Evolutionary conservation across 139 green algal genomes (phyloP).

Genomic region (Tetraselmis chui): DNA sequence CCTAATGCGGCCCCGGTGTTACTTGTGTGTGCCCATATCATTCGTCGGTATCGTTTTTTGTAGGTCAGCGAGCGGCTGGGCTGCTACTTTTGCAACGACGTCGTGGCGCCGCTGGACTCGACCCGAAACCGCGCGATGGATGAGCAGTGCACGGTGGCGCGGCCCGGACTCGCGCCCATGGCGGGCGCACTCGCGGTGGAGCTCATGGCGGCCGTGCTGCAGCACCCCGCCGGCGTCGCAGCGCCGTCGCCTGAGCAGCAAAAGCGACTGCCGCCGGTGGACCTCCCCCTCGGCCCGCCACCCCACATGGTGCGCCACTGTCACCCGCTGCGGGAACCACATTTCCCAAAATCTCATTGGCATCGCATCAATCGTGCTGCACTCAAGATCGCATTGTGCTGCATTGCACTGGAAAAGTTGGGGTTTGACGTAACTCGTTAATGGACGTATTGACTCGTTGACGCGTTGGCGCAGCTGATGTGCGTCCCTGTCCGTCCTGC

Average conservation of each 20-base stretch:
- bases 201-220: constrained; percentile 69
- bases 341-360: neutral
- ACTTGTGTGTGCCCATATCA: too few relatives aligned
- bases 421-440: too few relatives aligned
- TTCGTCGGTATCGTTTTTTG: too few relatives aligned
- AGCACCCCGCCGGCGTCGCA: constrained; percentile 51
- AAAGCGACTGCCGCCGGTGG: neutral
- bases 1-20: too few relatives aligned
- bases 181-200: constrained; percentile 85
- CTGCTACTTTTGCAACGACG: constrained; percentile 99
- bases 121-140: constrained; percentile 81
- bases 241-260: constrained; percentile 31
- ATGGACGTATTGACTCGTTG: too few relatives aligned
- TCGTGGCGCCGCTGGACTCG: constrained; percentile 86
- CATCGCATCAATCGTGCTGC: too few relatives aligned
- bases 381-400: too few relatives aligned
- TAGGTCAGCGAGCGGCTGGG: constrained; percentile 71
- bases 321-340: constrained; percentile 9
- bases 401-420: too few relatives aligned
- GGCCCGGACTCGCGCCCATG: constrained; percentile 82
- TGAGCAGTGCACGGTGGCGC: constrained; percentile 94
- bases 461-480: too few relatives aligned
- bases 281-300: neutral
- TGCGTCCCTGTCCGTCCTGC: too few relatives aligned
- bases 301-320: neutral